Percentiles rank a stretch among this genome's conserved stretches.
Evolutionary conservation across 768 basidiomycete species (phyloP).

Genomic region (Coprinopsis cinerea): DNA sequence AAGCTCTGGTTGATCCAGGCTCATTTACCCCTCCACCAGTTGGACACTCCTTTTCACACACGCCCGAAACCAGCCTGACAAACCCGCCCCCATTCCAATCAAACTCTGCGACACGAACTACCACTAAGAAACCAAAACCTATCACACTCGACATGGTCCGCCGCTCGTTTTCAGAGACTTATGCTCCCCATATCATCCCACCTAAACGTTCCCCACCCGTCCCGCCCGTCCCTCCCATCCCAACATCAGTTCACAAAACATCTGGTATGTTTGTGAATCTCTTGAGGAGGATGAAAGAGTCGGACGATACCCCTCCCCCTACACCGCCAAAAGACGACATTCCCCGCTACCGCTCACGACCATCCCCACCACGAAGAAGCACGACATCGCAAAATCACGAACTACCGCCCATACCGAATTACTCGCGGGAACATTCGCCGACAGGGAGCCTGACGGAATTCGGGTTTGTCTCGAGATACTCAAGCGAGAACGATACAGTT

Average conservation of each 20-base stretch:
- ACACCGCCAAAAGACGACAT: conserved; percentile 39
- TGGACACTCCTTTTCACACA: conserved; percentile 5
- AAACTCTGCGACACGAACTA: background rate
- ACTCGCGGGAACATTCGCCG: background rate
- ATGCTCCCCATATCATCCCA: conserved; percentile 20
- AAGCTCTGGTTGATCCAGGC: conserved; percentile 28
- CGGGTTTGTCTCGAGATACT: conserved; percentile 32
- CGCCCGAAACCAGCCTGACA: too few species aligned
- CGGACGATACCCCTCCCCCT: conserved; percentile 28
- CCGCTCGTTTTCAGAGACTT: conserved; percentile 29
- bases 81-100: background rate
- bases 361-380: too few species aligned
- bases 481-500: conserved; percentile 24
- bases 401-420: background rate
- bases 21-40: conserved; percentile 2
- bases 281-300: conserved; percentile 33
- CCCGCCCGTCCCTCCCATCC: conserved; percentile 12
- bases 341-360: background rate
- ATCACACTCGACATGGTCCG: conserved; percentile 21
- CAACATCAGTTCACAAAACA: conserved; percentile 1
- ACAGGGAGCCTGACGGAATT: conserved; percentile 33
- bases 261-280: conserved; percentile 27
- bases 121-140: conserved; percentile 12
- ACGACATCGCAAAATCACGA: background rate
- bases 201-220: conserved; percentile 17